These are phyloP conservation scores for Tolypocladium nubicola DNA, from an alignment of 2,329 filamentous ascomycete species.

Conservation along the genomic window DNA sequence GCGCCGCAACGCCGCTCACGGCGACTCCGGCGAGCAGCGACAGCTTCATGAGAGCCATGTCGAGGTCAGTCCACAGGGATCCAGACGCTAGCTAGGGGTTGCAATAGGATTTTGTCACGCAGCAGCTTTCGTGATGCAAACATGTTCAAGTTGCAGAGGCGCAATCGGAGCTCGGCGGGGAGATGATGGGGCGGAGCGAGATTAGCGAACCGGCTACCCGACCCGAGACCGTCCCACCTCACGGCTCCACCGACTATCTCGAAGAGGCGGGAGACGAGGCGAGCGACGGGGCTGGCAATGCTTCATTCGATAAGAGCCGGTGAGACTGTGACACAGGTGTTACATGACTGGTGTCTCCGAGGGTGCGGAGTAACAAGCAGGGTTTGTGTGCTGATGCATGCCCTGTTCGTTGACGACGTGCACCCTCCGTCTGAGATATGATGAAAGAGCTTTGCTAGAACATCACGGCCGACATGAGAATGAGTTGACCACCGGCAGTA, in stretches of 20 bases:
- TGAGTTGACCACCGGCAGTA: too few species aligned
- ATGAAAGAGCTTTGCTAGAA: too few species aligned
- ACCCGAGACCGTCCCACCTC: not conserved
- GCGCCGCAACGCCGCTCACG: not conserved
- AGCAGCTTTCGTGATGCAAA: not conserved
- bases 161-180: not conserved
- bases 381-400: not conserved
- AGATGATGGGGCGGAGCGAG: not conserved
- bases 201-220: not conserved
- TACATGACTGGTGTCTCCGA: not conserved
- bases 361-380: too few species aligned
- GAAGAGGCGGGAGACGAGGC: not conserved
- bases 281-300: not conserved
- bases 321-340: not conserved
- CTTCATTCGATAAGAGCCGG: not conserved
- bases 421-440: too few species aligned
- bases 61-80: not conserved
- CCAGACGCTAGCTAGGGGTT: too few species aligned
- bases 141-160: not conserved
- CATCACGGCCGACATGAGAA: too few species aligned
- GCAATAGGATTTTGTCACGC: not conserved
- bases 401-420: too few species aligned
- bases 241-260: not conserved
- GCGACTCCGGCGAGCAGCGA: not conserved
- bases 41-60: constrained; percentile 1